Evolutionary conservation across 2,329 filamentous ascomycete genomes (phyloP).

Genomic region (Penicillium sp.): DNA sequence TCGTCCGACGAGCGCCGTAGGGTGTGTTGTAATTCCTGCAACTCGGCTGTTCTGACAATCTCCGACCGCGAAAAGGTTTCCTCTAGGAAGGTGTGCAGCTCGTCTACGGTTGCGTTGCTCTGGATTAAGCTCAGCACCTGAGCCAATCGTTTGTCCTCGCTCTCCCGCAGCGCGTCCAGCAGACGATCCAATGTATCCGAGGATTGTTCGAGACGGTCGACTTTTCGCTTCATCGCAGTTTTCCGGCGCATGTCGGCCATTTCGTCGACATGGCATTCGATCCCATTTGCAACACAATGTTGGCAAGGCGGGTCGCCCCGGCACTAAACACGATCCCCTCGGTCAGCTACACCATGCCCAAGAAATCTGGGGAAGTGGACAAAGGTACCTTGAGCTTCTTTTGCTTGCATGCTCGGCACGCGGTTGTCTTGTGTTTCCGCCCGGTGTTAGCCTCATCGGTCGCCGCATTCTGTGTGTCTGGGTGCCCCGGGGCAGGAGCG

Average conservation of each 20-base stretch:
- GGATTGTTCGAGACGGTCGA: slow-evolving; percentile 27
- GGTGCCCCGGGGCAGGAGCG: slow-evolving; percentile 22
- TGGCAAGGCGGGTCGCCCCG: slow-evolving; percentile 35
- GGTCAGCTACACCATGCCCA: neutral
- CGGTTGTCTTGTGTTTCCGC: slow-evolving; percentile 32
- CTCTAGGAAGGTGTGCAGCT: slow-evolving; percentile 28
- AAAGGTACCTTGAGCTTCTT: slow-evolving; percentile 31
- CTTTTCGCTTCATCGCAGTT: slow-evolving; percentile 29
- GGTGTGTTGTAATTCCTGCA: slow-evolving; percentile 23
- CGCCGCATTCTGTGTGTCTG: slow-evolving; percentile 11
- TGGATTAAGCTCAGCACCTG: slow-evolving; percentile 34
- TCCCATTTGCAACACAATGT: slow-evolving; percentile 32
- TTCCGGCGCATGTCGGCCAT: slow-evolving; percentile 36
- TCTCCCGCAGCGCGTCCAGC: slow-evolving; percentile 27
- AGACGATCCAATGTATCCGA: slow-evolving; percentile 25
- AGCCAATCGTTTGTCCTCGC: slow-evolving; percentile 22
- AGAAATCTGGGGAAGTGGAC: neutral
- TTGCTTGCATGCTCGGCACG: slow-evolving; percentile 28
- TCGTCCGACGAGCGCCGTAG: slow-evolving; percentile 19
- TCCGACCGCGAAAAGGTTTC: slow-evolving; percentile 22
- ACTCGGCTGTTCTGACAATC: slow-evolving; percentile 21
- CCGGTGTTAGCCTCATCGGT: slow-evolving; percentile 20
- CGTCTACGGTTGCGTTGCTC: slow-evolving; percentile 29
- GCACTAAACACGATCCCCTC: slow-evolving; percentile 24
- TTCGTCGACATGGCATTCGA: slow-evolving; percentile 33